Base-by-base conservation (phyloP, 129 eudicot species). In the Helichrysum umbraculigerum region DNA sequence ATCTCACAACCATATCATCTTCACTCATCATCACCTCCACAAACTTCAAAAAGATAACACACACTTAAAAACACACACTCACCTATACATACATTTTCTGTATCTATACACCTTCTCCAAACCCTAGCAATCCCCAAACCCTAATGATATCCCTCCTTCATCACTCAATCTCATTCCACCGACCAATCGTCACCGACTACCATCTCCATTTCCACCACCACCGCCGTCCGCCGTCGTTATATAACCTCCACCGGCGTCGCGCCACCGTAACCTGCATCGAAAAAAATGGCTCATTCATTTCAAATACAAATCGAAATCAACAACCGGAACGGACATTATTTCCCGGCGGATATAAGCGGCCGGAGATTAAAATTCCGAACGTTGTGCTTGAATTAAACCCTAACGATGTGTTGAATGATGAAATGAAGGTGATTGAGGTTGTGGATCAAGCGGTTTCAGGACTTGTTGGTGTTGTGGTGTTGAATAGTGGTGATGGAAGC, bases 321-420 rank as follows among this genome's bases (percentile, higher is more conserved):
- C 78, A 76, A 33, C 88, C 84, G 1, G 87, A 84, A 20, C 42
- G 92, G 62, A 93, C 96, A 14, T 57, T 93, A 44, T 91, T 90
- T 33, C 97, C 97, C 12, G 98, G 98, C 30, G 98, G 98, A 15
- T 93, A 78, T 85, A 93, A 91, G 85, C 87, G 98, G 7, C 96
- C 97, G 34, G 96, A 87, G 77, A 88, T 93, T 56, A 88, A 81
- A 76, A 86, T 87, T 16, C 97, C 98, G 7, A 83, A 74, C 74
- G 81, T 93, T 10, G 91, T 93, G 65, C 90, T 93, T 25, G 88
- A 76, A 39, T 58, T 93, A 77, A 76, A 61, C 58, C 77, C 90
- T 42, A 83, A 82, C 5, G 90, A 88, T 21, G 92, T 88, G 15
- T n/a, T 88, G 72, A 71, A 41, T n/a, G 92, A 80, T 30, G 81